Base-by-base conservation (phyloP, 495 filamentous ascomycete genomes). In the Oleoguttula mirabilis region DNA sequence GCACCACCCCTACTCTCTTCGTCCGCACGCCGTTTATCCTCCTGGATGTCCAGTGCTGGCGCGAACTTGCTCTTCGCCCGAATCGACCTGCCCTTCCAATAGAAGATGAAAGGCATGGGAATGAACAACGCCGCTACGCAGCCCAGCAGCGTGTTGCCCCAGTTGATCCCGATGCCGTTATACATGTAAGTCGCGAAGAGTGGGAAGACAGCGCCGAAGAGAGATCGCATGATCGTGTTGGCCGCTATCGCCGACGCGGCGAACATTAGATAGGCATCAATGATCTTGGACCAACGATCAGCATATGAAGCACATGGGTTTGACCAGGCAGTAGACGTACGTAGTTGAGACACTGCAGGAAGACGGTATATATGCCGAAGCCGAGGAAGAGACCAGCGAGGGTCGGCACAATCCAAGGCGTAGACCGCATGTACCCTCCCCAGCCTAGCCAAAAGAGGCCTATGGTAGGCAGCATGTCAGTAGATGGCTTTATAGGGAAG, bases 401-500 rank as follows among this genome's bases (percentile, higher is more conserved):
- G 0, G 44, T 56, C 3, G 61, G 60, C 6, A 59, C 50, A 17
- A 64, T 60, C 56, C 56, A 64, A 1, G 48, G 45, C 14, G 55
- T 50, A 3, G 45, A 24, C 24, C 50, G 43, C 16, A 47, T 47
- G 37, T 55, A 55, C 63, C 33, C 62, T 0, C 52, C 51, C 61
- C 61, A 64, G n/a, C 58, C 61, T 36, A 61, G 62, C 41, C 55
- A 48, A 38, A 64, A 60, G 6, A 64, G 41, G 10, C 57, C 65
- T 20, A 23, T 21, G 14, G 20, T 37, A 4, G 21, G 4, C 3
- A 19, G 21, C n/a, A 12, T 4, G 3, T 5, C 15, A n/a, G n/a
- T n/a, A 3, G 21, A 27, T 2, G 7, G 11, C 21, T 6, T 35
- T 8, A 8, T 6, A 35, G 11, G 32, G 8, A 35, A 14, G 17